These are phyloP conservation scores for Vanderwaltozyma polyspora DNA, from an alignment of 805 yeast species.

Conservation along the genomic window DNA sequence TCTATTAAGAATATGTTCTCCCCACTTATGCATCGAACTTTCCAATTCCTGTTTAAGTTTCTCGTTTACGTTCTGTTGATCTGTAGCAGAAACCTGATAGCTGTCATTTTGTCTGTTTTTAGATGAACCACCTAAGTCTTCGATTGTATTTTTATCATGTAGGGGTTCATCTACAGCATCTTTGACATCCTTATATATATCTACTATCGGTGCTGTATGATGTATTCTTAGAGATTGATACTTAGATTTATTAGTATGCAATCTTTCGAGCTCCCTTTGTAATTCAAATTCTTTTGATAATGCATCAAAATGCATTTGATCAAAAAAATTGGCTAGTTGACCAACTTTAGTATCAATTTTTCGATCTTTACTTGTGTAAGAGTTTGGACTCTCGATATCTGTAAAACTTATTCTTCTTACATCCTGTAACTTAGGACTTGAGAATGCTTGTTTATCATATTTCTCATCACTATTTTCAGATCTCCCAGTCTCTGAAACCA, in stretches of 20 bases:
- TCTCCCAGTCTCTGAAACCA: not conserved
- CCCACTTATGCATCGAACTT: conserved; percentile 25
- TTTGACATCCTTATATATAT: conserved; percentile 74
- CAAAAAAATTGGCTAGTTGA: conserved; percentile 55
- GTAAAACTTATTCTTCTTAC: conserved; percentile 2
- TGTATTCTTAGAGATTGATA: conserved; percentile 61
- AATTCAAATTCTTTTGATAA: conserved; percentile 75
- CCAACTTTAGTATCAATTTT: conserved; percentile 38
- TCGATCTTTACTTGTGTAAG: not conserved
- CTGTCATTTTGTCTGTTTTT: too few species aligned
- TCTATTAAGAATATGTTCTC: conserved; percentile 15
- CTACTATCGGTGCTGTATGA: conserved; percentile 77
- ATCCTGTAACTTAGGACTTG: not conserved
- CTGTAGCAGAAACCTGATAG: too few species aligned
- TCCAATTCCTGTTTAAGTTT: conserved; percentile 23
- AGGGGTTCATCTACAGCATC: conserved; percentile 67
- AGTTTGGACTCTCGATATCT: not conserved
- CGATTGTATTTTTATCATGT: conserved; percentile 21
- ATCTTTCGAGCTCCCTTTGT: conserved; percentile 72
- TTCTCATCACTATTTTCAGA: not conserved
- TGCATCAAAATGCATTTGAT: conserved; percentile 68
- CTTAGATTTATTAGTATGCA: conserved; percentile 46
- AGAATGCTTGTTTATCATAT: not conserved
- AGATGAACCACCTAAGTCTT: too few species aligned
- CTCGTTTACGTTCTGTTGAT: conserved; percentile 7